Evolutionary conservation across 2,329 filamentous ascomycete species (phyloP).

Genomic region (Xylariaceae sp.): DNA sequence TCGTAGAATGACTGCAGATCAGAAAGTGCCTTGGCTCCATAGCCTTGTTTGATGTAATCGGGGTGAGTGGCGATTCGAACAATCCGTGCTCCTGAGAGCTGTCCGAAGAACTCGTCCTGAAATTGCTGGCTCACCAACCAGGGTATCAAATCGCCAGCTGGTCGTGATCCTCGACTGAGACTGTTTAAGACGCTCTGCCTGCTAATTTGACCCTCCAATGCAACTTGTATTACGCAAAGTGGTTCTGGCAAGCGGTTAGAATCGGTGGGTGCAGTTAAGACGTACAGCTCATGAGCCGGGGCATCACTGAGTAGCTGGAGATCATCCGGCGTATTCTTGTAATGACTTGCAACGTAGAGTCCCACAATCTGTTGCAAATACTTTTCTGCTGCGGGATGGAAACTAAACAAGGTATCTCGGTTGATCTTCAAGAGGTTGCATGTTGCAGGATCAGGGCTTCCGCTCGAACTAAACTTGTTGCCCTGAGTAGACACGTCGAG

Average conservation of each 20-base stretch:
- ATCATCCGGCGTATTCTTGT: slow-evolving; percentile 97
- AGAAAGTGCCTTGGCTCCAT: slow-evolving; percentile 83
- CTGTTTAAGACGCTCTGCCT: slow-evolving; percentile 87
- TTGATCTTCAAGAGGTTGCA: slow-evolving; percentile 94
- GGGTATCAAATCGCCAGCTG: slow-evolving; percentile 89
- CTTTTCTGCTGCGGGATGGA: slow-evolving; percentile 93
- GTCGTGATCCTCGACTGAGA: slow-evolving; percentile 82
- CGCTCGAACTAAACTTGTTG: slow-evolving; percentile 67
- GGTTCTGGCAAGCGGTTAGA: slow-evolving; percentile 83
- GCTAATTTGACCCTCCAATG: slow-evolving; percentile 92
- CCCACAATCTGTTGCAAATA: slow-evolving; percentile 99
- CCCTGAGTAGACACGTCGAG: slow-evolving; percentile 87
- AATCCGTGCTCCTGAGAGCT: slow-evolving; percentile 84
- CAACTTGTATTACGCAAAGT: slow-evolving; percentile 90
- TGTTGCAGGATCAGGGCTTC: slow-evolving; percentile 84
- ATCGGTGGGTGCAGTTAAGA: slow-evolving; percentile 79
- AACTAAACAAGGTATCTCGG: slow-evolving; percentile 95
- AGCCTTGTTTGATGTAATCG: slow-evolving; percentile 89
- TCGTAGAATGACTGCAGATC: slow-evolving; percentile 92
- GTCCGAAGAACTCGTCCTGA: slow-evolving; percentile 94
- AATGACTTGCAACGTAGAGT: slow-evolving; percentile 90
- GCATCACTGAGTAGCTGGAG: slow-evolving; percentile 98
- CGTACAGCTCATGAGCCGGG: slow-evolving; percentile 92
- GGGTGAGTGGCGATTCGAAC: slow-evolving; percentile 96
- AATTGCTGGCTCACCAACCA: slow-evolving; percentile 98